phyloP scores from a whole-genome alignment of 2,329 filamentous ascomycete species.

The Helminthosporium solani region DNA sequence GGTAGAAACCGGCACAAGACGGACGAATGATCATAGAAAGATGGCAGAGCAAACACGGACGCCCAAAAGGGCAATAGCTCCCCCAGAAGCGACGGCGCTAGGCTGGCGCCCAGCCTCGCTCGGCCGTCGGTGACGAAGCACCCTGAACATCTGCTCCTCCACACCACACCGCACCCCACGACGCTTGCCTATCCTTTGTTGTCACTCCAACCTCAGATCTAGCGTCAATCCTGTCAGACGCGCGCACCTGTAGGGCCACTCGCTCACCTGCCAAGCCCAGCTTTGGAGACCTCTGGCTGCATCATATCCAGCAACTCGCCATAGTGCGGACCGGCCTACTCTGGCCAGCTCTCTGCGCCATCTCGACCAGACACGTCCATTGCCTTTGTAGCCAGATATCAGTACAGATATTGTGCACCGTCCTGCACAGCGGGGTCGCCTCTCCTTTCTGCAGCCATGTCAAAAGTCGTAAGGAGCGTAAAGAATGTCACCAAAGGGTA shows the following conservation, averaged over 20 bases:
- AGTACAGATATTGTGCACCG: constrained; percentile 2
- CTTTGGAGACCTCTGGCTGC: constrained; percentile 20
- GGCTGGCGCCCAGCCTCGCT: constrained; percentile 17
- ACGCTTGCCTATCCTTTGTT: constrained; percentile 10
- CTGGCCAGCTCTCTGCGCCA: constrained; percentile 2
- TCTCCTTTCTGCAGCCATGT: constrained; percentile 62
- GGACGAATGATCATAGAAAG: no score
- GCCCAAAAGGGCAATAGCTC: background rate
- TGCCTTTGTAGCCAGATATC: background rate
- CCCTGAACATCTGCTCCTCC: constrained; percentile 8
- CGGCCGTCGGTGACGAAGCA: constrained; percentile 17
- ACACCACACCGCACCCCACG: constrained; percentile 18
- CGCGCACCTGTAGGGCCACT: constrained; percentile 4
- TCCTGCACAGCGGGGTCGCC: constrained; percentile 9
- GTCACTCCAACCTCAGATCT: no score
- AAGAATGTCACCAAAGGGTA: constrained; percentile 99
- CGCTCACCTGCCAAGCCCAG: constrained; percentile 11
- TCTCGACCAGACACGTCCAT: background rate
- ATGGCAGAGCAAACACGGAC: no score
- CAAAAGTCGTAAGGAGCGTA: constrained; percentile 93
- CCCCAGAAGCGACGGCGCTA: constrained; percentile 1
- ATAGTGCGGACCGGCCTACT: constrained; percentile 5
- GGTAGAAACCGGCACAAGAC: no score
- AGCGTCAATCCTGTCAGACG: background rate
- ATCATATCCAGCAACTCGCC: constrained; percentile 22